Evolutionary conservation across 192 early-diverging fungal species (phyloP).

Genomic region (Phycomyces nitens): DNA sequence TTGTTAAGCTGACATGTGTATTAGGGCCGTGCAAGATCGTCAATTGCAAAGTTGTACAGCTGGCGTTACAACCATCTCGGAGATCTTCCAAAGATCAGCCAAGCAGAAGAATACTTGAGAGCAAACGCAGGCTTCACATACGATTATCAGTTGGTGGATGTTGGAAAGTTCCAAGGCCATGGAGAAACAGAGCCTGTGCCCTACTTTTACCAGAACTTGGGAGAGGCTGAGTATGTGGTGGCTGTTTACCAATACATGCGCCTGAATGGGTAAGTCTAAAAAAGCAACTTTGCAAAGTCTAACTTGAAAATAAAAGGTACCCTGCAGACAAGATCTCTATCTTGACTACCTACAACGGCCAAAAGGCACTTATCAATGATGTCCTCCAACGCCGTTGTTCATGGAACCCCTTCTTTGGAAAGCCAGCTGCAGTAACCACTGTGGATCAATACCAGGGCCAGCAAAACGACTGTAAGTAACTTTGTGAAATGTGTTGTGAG

Average conservation of each 20-base stretch:
- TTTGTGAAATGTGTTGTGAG: background rate
- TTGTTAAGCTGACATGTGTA: background rate
- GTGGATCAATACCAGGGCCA: constrained; percentile 98
- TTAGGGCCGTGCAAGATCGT: constrained; percentile 73
- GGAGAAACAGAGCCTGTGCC: constrained; percentile 87
- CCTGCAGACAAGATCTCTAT: constrained; percentile 87
- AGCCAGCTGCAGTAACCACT: constrained; percentile 77
- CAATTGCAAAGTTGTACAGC: constrained; percentile 80
- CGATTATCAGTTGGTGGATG: constrained; percentile 89
- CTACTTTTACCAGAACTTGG: constrained; percentile 93
- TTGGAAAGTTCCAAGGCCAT: constrained; percentile 65
- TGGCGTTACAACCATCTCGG: constrained; percentile 79
- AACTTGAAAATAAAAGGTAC: constrained; percentile 53
- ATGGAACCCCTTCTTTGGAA: constrained; percentile 84
- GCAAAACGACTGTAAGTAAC: constrained; percentile 78
- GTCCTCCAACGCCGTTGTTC: constrained; percentile 81
- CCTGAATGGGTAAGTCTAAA: constrained; percentile 63
- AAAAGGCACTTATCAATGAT: constrained; percentile 87
- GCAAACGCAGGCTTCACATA: constrained; percentile 85
- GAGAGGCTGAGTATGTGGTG: constrained; percentile 97
- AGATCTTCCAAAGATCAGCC: constrained; percentile 54
- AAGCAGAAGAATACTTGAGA: constrained; percentile 48
- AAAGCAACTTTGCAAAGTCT: background rate
- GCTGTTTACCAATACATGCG: constrained; percentile 96
- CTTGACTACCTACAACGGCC: constrained; percentile 97